Percentiles rank a stretch among this genome's conserved stretches.
Conservation (phyloP, 192 early-diverging fungal genomes). For the Coemansia sp. region DNA sequence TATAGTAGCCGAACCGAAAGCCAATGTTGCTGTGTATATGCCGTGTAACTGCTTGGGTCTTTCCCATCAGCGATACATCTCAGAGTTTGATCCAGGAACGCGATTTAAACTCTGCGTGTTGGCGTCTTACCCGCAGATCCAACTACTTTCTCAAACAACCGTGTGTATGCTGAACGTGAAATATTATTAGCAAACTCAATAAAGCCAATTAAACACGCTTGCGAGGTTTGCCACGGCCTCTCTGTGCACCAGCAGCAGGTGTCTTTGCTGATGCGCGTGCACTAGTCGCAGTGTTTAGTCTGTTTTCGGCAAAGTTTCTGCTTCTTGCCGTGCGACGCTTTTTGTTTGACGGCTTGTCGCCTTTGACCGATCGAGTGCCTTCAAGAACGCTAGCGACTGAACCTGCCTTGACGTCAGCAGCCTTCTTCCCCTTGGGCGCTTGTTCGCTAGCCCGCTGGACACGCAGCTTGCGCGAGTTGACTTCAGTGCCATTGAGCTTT, state of each 20-base stretch:
- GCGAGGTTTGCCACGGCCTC: not conserved
- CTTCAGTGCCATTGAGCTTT: conserved; percentile 70
- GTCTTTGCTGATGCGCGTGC: not conserved
- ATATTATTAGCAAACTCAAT: not conserved
- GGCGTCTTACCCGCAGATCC: not conserved
- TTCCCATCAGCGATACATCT: conserved; percentile 7
- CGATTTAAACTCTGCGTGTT: not conserved
- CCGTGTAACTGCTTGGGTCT: not conserved
- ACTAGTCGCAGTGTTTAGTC: conserved; percentile 18
- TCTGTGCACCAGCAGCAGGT: not conserved
- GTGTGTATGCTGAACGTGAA: not conserved
- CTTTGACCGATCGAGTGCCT: conserved; percentile 58
- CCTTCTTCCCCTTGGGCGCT: conserved; percentile 35
- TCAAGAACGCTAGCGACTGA: conserved; percentile 41
- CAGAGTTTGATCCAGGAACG: conserved; percentile 7
- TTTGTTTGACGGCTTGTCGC: conserved; percentile 50
- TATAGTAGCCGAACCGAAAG: conserved; percentile 1
- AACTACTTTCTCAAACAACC: not conserved
- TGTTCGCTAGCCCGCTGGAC: conserved; percentile 46
- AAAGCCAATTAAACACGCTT: not conserved
- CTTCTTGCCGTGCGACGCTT: conserved; percentile 51
- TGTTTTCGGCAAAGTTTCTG: conserved; percentile 32
- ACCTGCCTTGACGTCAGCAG: conserved; percentile 13
- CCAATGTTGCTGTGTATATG: not conserved
- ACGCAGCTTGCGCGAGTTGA: conserved; percentile 54